Evolutionary conservation across 495 filamentous ascomycete genomes (phyloP).

Genomic region (Beverwykella pulmonaria): DNA sequence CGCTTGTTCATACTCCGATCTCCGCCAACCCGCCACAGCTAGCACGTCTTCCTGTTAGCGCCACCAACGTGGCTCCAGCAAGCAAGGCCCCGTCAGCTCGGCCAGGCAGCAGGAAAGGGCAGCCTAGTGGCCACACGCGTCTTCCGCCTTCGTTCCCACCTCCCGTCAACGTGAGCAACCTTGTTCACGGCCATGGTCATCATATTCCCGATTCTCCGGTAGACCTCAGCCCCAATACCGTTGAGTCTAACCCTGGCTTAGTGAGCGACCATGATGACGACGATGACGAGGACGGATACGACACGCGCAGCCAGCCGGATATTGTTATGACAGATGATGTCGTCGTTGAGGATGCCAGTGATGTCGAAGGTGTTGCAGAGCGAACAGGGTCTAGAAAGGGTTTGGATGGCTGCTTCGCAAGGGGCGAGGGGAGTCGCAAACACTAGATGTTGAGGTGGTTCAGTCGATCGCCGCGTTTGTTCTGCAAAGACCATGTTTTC

Average conservation of each 20-base stretch:
- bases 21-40: slow-evolving; percentile 22
- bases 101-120: slow-evolving; percentile 30
- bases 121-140: slow-evolving; percentile 16
- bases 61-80: slow-evolving; percentile 4
- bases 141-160: slow-evolving; percentile 18
- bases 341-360: slow-evolving; percentile 38
- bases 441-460: slow-evolving; percentile 9
- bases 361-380: slow-evolving; percentile 34
- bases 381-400: slow-evolving; percentile 32
- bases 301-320: slow-evolving; percentile 33
- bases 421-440: slow-evolving; percentile 32
- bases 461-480: slow-evolving; percentile 17
- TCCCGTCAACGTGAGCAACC: slow-evolving; percentile 28
- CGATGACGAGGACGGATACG: slow-evolving; percentile 45
- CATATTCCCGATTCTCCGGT: slow-evolving; percentile 45
- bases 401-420: slow-evolving; percentile 35
- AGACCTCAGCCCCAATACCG: slow-evolving; percentile 77
- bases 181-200: slow-evolving; percentile 34
- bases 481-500: slow-evolving; percentile 34
- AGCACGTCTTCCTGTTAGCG: slow-evolving; percentile 26
- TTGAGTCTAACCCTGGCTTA: slow-evolving; percentile 81
- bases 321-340: slow-evolving; percentile 36
- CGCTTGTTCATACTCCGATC: slow-evolving; percentile 18
- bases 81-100: slow-evolving; percentile 29
- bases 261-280: slow-evolving; percentile 76